Percentiles rank a stretch among this genome's conserved stretches.
Evolutionary conservation across 1,139 yeast species (phyloP).

Genomic region (Blastobotrys elegans): DNA sequence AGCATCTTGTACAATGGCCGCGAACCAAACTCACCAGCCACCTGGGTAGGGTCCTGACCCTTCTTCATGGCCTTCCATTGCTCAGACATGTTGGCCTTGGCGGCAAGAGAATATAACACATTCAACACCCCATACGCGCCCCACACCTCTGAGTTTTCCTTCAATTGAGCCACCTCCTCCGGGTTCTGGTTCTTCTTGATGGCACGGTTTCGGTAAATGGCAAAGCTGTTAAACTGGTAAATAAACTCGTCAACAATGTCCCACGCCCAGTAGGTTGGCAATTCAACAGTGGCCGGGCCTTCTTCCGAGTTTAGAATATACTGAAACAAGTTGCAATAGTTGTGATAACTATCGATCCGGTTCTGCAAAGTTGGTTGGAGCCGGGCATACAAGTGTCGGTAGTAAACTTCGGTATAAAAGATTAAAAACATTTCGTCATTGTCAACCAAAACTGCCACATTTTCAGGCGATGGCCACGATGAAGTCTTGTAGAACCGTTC

Average conservation of each 20-base stretch:
- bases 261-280: constrained; percentile 48
- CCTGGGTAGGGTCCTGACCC: constrained; percentile 32
- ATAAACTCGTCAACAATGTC: constrained; percentile 49
- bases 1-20: constrained; percentile 41
- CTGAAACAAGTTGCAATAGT: constrained; percentile 46
- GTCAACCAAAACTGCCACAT: constrained; percentile 40
- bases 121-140: constrained; percentile 45
- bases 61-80: constrained; percentile 38
- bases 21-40: constrained; percentile 44
- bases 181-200: constrained; percentile 31
- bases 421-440: constrained; percentile 43
- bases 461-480: constrained; percentile 45
- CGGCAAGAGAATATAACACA: constrained; percentile 44
- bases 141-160: constrained; percentile 42
- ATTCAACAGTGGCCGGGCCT: constrained; percentile 41
- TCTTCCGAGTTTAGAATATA: constrained; percentile 39
- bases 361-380: constrained; percentile 42
- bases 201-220: constrained; percentile 39
- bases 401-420: constrained; percentile 45
- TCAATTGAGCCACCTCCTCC: constrained; percentile 35
- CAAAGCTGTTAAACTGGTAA: constrained; percentile 45
- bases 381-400: constrained; percentile 44
- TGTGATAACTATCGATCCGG: constrained; percentile 44
- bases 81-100: constrained; percentile 42
- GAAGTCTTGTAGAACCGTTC: constrained; percentile 41